These are phyloP conservation scores for Patellifolia procumbens DNA, from an alignment of 179 eudicot species.

Conservation along the genomic window DNA sequence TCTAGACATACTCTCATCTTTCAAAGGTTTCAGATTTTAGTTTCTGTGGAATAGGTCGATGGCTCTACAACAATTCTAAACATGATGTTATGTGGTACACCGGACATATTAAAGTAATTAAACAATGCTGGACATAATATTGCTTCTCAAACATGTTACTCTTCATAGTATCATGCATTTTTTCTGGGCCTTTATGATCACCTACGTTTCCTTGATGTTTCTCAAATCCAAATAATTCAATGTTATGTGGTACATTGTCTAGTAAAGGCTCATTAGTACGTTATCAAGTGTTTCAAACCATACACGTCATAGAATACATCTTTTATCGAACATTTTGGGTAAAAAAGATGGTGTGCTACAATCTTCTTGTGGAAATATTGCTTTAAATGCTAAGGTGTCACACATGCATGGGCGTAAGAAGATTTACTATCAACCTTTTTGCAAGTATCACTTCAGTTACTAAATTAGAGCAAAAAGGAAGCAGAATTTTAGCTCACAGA, in stretches of 20 bases:
- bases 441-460: conserved; percentile 3
- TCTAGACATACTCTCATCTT: background rate
- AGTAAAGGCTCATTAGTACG: background rate
- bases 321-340: background rate
- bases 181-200: background rate
- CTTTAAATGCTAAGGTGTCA: conserved; percentile 2
- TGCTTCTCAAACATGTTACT: background rate
- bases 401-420: background rate
- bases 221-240: too few species aligned
- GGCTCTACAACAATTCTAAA: background rate
- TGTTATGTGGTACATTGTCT: background rate
- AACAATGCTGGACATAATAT: background rate
- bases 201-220: too few species aligned
- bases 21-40: background rate
- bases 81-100: conserved; percentile 1
- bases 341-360: background rate
- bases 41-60: background rate
- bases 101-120: too few species aligned
- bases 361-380: background rate
- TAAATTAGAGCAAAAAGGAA: background rate
- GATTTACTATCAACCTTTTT: background rate
- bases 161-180: background rate
- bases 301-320: background rate
- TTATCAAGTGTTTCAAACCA: background rate
- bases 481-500: background rate